Conservation (phyloP, 2,329 filamentous ascomycete species). For the Penicillium rolfsii region DNA sequence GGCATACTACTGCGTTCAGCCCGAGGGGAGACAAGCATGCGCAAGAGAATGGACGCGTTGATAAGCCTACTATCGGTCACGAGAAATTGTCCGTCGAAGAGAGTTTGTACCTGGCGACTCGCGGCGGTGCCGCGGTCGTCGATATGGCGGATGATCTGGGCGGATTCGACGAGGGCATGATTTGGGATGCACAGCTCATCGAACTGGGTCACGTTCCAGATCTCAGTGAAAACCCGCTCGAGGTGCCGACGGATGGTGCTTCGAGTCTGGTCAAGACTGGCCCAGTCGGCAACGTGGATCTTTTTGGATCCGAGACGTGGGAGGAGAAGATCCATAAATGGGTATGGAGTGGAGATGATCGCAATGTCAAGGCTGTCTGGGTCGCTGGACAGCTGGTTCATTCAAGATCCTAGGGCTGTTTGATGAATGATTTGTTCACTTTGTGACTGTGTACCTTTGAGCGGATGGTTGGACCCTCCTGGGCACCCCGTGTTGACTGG, state of each 20-base stretch:
- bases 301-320: constrained; percentile 93
- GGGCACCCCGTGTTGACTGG: constrained; percentile 5
- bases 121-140: constrained; percentile 82
- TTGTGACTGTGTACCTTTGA: constrained; percentile 1
- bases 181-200: constrained; percentile 89
- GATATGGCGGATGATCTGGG: constrained; percentile 74
- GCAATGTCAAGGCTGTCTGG: constrained; percentile 89
- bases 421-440: background rate
- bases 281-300: constrained; percentile 69
- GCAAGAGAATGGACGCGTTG: constrained; percentile 31
- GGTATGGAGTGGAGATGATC: constrained; percentile 90
- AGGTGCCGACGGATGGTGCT: background rate
- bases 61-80: constrained; percentile 40
- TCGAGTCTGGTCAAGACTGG: constrained; percentile 44
- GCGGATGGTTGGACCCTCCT: constrained; percentile 7
- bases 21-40: constrained; percentile 25
- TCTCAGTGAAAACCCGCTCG: constrained; percentile 25
- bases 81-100: constrained; percentile 82
- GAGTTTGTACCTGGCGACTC: constrained; percentile 80
- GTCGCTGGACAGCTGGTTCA: constrained; percentile 83
- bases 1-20: constrained; percentile 42
- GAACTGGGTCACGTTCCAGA: constrained; percentile 57
- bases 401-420: constrained; percentile 23
- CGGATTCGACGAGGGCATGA: constrained; percentile 80
- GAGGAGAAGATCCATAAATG: constrained; percentile 87